Evolutionary conservation across 2,329 filamentous ascomycete species (phyloP).

Genomic region (Cryphonectria naterciae): DNA sequence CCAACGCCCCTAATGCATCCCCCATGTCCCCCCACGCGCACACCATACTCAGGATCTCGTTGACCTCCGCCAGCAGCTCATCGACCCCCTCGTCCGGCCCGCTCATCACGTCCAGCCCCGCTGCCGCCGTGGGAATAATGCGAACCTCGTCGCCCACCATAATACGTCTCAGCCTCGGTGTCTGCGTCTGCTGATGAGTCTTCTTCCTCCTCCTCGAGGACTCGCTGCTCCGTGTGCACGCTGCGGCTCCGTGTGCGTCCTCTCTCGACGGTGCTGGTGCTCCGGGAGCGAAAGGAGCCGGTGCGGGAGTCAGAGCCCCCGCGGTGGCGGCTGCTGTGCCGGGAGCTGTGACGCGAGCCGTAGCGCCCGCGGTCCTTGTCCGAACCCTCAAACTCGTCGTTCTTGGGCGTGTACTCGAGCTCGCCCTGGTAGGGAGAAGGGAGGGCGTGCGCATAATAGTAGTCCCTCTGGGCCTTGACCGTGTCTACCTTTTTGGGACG

Average conservation of each 20-base stretch:
- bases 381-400: constrained; percentile 21
- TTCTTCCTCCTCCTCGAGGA: constrained; percentile 7
- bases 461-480: constrained; percentile 25
- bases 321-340: neutral
- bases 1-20: constrained; percentile 15
- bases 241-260: constrained; percentile 26
- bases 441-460: constrained; percentile 28
- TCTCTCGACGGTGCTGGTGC: constrained; percentile 23
- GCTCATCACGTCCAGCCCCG: neutral
- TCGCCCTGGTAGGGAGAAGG: constrained; percentile 27
- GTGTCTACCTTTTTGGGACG: constrained; percentile 26
- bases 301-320: constrained; percentile 1
- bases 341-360: neutral
- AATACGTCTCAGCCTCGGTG: constrained; percentile 20
- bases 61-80: neutral
- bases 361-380: constrained; percentile 16
- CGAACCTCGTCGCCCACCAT: constrained; percentile 16
- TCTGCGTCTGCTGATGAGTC: constrained; percentile 17
- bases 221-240: constrained; percentile 24
- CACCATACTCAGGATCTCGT: constrained; percentile 13
- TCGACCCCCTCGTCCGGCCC: neutral
- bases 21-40: constrained; percentile 18
- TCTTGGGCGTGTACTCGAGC: constrained; percentile 27
- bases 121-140: neutral
- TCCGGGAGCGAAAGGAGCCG: constrained; percentile 20